Evolutionary conservation across 768 basidiomycete genomes (phyloP).

Genomic region (Auriculariales sp.): DNA sequence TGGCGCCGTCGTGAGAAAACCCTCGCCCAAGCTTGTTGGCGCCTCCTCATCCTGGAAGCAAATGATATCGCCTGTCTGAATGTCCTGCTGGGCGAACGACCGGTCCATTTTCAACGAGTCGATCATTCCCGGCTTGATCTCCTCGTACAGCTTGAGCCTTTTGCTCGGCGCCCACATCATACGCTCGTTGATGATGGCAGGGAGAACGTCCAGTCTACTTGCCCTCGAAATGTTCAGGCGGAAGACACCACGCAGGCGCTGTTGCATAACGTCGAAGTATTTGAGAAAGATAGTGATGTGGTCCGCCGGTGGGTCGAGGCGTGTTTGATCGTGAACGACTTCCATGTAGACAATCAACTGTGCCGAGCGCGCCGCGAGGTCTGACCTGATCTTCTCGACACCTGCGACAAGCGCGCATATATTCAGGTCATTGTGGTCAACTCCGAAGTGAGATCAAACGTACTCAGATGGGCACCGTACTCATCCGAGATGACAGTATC

Average conservation of each 20-base stretch:
- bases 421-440: slow-evolving; percentile 8
- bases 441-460: too few relatives aligned
- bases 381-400: slow-evolving; percentile 91
- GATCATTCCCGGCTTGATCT: slow-evolving; percentile 99
- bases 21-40: slow-evolving; percentile 87
- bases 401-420: slow-evolving; percentile 29
- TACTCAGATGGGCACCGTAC: slow-evolving; percentile 82
- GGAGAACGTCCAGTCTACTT: slow-evolving; percentile 80
- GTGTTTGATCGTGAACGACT: slow-evolving; percentile 64
- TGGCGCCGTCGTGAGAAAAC: slow-evolving; percentile 76
- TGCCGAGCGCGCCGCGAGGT: slow-evolving; percentile 90
- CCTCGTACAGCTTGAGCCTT: slow-evolving; percentile 94
- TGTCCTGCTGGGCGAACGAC: slow-evolving; percentile 93
- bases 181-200: slow-evolving; percentile 73
- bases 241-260: slow-evolving; percentile 71
- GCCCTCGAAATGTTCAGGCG: slow-evolving; percentile 80
- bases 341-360: slow-evolving; percentile 93
- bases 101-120: slow-evolving; percentile 92
- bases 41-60: slow-evolving; percentile 94
- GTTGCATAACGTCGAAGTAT: slow-evolving; percentile 91
- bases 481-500: slow-evolving; percentile 95
- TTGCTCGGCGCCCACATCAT: slow-evolving; percentile 92
- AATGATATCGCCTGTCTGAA: slow-evolving; percentile 97
- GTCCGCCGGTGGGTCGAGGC: slow-evolving; percentile 63
- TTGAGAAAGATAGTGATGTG: slow-evolving; percentile 98